Evolutionary conservation across 1,284 basidiomycete species (phyloP), one percentile per base, ranked within the genome.

Genomic region (Boletellus deceptivus): DNA sequence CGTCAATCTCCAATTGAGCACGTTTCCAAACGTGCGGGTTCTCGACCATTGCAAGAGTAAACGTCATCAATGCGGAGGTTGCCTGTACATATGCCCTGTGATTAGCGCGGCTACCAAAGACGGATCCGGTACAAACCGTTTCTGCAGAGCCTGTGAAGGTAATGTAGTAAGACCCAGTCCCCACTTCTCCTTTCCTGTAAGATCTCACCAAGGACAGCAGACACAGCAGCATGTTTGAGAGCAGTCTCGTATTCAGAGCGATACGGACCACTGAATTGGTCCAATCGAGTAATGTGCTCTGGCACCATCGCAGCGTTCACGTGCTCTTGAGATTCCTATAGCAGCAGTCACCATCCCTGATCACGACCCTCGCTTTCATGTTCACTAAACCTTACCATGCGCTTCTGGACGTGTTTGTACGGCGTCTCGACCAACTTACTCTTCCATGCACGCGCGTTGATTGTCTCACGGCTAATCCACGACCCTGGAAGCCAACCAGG

Each of bases 401-500:
- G 35, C 24, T 58, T 33, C 39, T 34, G 22, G 18, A 48, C 53
- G 35, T 52, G 45, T 11, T 34, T 17, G 25, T 55, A 57, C 3
- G 56, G 56, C 2, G 25, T 18, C 10, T 58, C 53, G 2, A 55
- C 3, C 36, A 52, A 37, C n/a, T 50, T 50, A 10, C 17, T 6
- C 10, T 35, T 38, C 41, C 45, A 51, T 10, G 39, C 10, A 14
- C 35, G 6, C 16, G 45, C 36, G 14, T 46, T 16, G 27, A 39
- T 35, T 7, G 31, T 16, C 40, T 49, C 40, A 10, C 36, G 37
- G 29, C 48, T 60, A 3, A 55, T 29, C 27, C 35, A 46, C 3
- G 58, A 57, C 0, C 55, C 53, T 6, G 60, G 55, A 14, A 59
- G 22, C 59, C 59, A 60, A 25, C 50, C 46, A 3, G 59, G 59